Evolutionary conservation across 192 early-diverging fungal genomes (phyloP).

Genomic region (Geosiphon pyriformis): DNA sequence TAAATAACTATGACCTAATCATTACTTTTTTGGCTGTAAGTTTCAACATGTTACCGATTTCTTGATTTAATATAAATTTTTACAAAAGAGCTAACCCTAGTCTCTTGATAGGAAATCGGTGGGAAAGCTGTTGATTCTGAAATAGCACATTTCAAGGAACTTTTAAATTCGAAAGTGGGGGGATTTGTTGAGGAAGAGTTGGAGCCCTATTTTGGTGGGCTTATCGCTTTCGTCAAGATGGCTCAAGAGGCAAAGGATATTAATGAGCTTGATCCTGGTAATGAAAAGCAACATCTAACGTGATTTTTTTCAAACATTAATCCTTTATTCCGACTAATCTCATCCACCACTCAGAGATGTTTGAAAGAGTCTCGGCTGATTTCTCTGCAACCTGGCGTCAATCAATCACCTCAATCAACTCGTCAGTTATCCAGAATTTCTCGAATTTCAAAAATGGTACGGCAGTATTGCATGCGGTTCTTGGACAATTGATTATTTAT

Average conservation of each 20-base stretch:
- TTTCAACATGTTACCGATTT: background rate
- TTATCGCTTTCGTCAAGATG: slow-evolving; percentile 76
- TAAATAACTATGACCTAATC: slow-evolving; percentile 94
- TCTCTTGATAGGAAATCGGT: slow-evolving; percentile 44
- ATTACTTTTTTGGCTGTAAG: slow-evolving; percentile 71
- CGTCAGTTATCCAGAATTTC: slow-evolving; percentile 85
- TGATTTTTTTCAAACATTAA: background rate
- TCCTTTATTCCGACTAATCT: background rate
- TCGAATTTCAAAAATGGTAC: slow-evolving; percentile 95
- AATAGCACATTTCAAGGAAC: slow-evolving; percentile 51
- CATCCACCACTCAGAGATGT: slow-evolving; percentile 35
- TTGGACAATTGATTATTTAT: slow-evolving; percentile 86
- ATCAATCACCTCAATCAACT: slow-evolving; percentile 71
- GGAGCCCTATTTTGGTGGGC: slow-evolving; percentile 67
- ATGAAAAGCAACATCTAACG: background rate
- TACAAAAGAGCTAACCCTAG: no score
- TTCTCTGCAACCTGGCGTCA: slow-evolving; percentile 82
- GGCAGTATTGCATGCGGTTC: slow-evolving; percentile 79
- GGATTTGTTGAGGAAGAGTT: slow-evolving; percentile 90
- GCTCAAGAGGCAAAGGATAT: slow-evolving; percentile 61
- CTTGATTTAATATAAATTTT: background rate
- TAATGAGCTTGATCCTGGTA: slow-evolving; percentile 45
- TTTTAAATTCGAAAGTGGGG: slow-evolving; percentile 57
- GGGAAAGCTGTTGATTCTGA: slow-evolving; percentile 44
- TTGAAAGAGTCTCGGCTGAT: slow-evolving; percentile 60